These are phyloP conservation scores for Gynochthodes officinalis DNA, from an alignment of 257 asterid genomes.

Conservation along the genomic window DNA sequence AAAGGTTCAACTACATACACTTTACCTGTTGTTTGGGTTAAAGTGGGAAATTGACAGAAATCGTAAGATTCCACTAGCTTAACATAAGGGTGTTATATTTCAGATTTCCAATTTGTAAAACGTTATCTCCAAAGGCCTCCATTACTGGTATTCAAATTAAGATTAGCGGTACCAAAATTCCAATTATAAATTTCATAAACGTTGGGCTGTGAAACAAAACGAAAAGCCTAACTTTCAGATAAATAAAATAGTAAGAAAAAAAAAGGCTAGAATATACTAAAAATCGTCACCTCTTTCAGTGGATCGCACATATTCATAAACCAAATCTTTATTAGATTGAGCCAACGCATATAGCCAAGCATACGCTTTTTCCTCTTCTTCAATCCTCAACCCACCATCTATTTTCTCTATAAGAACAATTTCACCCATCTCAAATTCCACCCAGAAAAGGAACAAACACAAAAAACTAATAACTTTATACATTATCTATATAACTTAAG, in stretches of 20 bases:
- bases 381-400: constrained; percentile 18
- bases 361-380: constrained; percentile 21
- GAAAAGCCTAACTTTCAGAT: no score
- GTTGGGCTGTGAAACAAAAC: background rate
- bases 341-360: constrained; percentile 26
- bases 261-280: no score
- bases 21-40: no score
- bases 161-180: no score
- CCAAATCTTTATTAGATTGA: constrained; percentile 20
- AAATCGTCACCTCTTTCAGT: constrained; percentile 23
- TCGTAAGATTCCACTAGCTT: background rate
- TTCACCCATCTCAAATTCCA: background rate
- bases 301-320: constrained; percentile 24
- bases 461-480: background rate
- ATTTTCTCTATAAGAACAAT: constrained; percentile 6
- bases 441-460: background rate
- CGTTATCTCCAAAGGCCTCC: background rate
- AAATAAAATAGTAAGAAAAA: background rate
- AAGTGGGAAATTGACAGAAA: no score
- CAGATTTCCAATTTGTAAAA: no score
- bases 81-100: background rate
- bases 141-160: no score
- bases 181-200: no score
- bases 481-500: background rate
- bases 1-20: no score